These are phyloP conservation scores for Volvox carteri DNA, from an alignment of 163 green algal genomes.

Conservation along the genomic window DNA sequence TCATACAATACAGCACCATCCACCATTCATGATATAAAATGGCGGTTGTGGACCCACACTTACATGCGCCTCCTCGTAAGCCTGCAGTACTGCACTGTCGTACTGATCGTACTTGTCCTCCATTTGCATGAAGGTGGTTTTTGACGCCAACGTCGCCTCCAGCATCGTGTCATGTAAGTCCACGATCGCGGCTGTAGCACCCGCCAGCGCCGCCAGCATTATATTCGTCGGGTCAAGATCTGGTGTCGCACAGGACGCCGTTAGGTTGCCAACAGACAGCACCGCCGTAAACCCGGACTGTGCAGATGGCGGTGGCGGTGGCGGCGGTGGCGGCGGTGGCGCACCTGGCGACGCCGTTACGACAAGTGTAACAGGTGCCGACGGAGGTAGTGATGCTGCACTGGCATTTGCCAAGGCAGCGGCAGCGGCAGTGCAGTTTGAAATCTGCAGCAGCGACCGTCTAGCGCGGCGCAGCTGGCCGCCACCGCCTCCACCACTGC, in stretches of 20 bases:
- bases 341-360: background rate
- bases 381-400: too few species aligned
- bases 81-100: background rate
- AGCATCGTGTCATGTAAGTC: background rate
- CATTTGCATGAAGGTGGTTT: background rate
- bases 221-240: background rate
- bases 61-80: background rate
- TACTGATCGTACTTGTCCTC: background rate
- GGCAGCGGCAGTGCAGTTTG: background rate
- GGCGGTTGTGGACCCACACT: too few species aligned
- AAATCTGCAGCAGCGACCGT: background rate
- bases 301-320: background rate
- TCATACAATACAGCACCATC: too few species aligned
- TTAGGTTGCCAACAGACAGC: background rate
- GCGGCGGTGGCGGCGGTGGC: background rate
- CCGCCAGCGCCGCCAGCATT: conserved; percentile 9
- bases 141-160: background rate
- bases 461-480: background rate
- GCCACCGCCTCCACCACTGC: background rate
- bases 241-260: background rate
- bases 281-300: background rate
- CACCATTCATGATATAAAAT: too few species aligned
- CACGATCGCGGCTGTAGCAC: background rate
- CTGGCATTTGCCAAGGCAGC: background rate
- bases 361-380: too few species aligned